Evolutionary conservation across 2,329 filamentous ascomycete genomes (phyloP).

Genomic region (Westerdykella sp.): DNA sequence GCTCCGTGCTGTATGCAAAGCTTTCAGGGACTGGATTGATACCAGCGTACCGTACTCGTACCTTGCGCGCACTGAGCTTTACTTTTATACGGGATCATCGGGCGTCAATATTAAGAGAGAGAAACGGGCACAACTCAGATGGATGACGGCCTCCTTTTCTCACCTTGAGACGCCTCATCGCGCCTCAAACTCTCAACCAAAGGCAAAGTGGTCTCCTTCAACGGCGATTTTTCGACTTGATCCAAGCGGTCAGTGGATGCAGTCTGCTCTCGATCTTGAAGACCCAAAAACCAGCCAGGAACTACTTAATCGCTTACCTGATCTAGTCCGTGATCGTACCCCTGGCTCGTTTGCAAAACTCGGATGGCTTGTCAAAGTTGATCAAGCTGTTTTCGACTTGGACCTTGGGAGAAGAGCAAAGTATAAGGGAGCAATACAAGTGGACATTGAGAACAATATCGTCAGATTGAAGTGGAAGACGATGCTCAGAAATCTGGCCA

Average conservation of each 20-base stretch:
- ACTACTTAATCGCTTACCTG: not conserved
- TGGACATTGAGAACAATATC: conserved; percentile 3
- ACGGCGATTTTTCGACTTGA: conserved; percentile 22
- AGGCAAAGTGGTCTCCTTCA: conserved; percentile 11
- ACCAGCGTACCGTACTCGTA: conserved; percentile 20
- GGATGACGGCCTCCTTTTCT: not conserved
- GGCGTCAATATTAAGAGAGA: not conserved
- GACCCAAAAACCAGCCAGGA: not conserved
- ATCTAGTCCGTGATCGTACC: no score
- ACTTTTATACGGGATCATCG: conserved; percentile 10
- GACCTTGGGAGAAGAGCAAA: conserved; percentile 8
- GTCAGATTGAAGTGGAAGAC: conserved; percentile 19
- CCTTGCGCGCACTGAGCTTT: conserved; percentile 16
- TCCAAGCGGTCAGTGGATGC: no score
- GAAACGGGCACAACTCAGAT: not conserved
- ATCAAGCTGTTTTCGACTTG: conserved; percentile 21
- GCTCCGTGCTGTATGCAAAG: conserved; percentile 26
- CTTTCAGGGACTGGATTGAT: conserved; percentile 29
- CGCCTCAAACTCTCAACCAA: no score
- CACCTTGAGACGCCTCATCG: not conserved
- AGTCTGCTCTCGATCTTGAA: no score
- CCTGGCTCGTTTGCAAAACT: conserved; percentile 1
- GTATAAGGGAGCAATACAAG: conserved; percentile 6
- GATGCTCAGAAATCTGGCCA: conserved; percentile 19
- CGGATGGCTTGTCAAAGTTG: conserved; percentile 23